These are phyloP conservation scores for Phytophthora hybrid DNA, from an alignment of 352 stramenopile genomes.

Conservation along the genomic window DNA sequence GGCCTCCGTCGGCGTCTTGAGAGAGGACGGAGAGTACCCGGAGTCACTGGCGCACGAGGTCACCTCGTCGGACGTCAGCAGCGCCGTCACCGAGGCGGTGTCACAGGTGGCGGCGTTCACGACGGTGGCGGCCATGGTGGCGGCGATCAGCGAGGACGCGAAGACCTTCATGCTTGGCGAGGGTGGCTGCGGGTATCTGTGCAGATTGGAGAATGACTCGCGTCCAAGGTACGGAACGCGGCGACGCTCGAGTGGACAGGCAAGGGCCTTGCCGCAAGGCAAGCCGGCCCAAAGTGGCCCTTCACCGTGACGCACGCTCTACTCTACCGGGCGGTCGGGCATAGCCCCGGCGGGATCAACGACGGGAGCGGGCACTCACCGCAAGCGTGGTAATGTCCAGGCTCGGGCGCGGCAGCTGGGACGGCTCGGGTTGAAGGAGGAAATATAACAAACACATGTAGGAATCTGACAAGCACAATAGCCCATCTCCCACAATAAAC, in stretches of 20 bases:
- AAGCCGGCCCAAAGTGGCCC: neutral
- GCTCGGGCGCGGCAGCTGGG: neutral
- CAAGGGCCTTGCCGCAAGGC: neutral
- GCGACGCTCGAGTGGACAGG: slow-evolving; percentile 21
- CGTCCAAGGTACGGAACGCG: slow-evolving; percentile 14
- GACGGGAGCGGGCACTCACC: slow-evolving; percentile 15
- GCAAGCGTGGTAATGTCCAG: slow-evolving; percentile 21
- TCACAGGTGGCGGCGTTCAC: slow-evolving; percentile 41
- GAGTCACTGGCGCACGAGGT: slow-evolving; percentile 38
- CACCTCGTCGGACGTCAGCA: slow-evolving; percentile 24
- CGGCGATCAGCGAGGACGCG: slow-evolving; percentile 22
- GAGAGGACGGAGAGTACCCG: slow-evolving; percentile 42
- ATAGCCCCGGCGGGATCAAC: slow-evolving; percentile 27
- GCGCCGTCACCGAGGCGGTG: slow-evolving; percentile 24
- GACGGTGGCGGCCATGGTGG: slow-evolving; percentile 23
- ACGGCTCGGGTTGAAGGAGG: slow-evolving; percentile 6
- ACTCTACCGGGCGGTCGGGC: slow-evolving; percentile 21
- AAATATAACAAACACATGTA: no score
- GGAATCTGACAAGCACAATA: slow-evolving; percentile 1
- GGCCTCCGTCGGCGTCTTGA: slow-evolving; percentile 26
- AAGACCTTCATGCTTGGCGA: slow-evolving; percentile 44
- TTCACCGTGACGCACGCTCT: slow-evolving; percentile 9
- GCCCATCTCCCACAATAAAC: neutral
- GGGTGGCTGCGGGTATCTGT: slow-evolving; percentile 22
- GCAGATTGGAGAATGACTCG: slow-evolving; percentile 32